Percentiles rank a stretch among this genome's conserved stretches.
These are phyloP conservation scores for Boletus fagicola DNA, from an alignment of 768 basidiomycete genomes.

Conservation along the genomic window DNA sequence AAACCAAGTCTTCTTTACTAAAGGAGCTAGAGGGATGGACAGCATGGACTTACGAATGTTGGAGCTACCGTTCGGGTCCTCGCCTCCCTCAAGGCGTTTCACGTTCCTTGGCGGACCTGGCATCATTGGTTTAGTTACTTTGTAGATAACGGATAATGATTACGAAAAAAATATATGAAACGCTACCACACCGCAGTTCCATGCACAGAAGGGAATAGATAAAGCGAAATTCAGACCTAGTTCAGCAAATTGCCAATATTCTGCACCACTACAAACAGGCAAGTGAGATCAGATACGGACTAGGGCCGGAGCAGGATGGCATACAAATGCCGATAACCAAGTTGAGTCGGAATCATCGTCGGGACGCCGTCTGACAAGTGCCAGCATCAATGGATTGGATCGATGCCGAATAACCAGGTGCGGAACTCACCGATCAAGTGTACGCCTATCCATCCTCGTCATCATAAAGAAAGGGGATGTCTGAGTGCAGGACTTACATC, in stretches of 20 bases:
- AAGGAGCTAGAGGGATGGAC: not conserved
- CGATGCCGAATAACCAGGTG: not conserved
- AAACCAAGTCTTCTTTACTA: not conserved
- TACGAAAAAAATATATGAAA: constrained; percentile 1
- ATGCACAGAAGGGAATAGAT: not conserved
- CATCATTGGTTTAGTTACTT: not conserved
- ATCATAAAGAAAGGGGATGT: not conserved
- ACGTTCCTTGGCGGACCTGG: constrained; percentile 35
- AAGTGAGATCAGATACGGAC: constrained; percentile 13
- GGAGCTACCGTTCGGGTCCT: constrained; percentile 48
- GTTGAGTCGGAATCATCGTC: constrained; percentile 43
- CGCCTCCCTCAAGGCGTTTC: constrained; percentile 42
- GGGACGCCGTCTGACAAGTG: constrained; percentile 47
- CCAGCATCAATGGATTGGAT: not conserved
- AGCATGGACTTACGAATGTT: constrained; percentile 40
- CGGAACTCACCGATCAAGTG: constrained; percentile 41
- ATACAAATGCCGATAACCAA: constrained; percentile 50
- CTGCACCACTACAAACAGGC: constrained; percentile 28
- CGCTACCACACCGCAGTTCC: no score
- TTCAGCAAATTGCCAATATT: constrained; percentile 52
- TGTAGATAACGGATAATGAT: not conserved
- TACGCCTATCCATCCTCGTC: constrained; percentile 32
- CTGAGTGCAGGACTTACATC: constrained; percentile 31
- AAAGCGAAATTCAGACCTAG: constrained; percentile 26
- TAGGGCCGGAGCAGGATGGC: constrained; percentile 3